phyloP scores from a whole-genome alignment of 345 rosid genomes.

The Noccaea caerulescens region DNA sequence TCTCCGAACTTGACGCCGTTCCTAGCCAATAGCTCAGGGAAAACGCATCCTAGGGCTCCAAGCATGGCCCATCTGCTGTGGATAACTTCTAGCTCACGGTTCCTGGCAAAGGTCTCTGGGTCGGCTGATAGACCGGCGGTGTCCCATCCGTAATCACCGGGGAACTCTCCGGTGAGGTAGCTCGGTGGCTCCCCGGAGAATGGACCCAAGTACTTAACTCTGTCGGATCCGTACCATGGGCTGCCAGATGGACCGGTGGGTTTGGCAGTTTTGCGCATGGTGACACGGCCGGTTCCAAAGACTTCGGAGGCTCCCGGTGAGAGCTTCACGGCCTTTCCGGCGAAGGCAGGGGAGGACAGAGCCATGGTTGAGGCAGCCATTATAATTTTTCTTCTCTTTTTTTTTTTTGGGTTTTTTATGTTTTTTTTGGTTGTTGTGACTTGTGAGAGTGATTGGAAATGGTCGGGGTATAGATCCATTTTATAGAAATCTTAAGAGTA shows the following conservation, averaged over 20 bases:
- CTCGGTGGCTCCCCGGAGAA: slow-evolving; percentile 78
- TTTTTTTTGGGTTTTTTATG: neutral
- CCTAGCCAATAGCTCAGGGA: slow-evolving; percentile 61
- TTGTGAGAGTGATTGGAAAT: slow-evolving; percentile 46
- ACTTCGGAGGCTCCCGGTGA: slow-evolving; percentile 37
- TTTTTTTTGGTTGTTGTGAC: slow-evolving; percentile 23
- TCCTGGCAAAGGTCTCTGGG: slow-evolving; percentile 88
- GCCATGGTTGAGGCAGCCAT: slow-evolving; percentile 50
- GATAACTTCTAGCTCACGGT: slow-evolving; percentile 88
- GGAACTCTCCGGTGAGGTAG: slow-evolving; percentile 84
- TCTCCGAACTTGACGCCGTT: slow-evolving; percentile 48
- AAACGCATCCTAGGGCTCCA: slow-evolving; percentile 77
- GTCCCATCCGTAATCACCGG: slow-evolving; percentile 53
- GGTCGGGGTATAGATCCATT: slow-evolving; percentile 21
- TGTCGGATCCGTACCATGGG: slow-evolving; percentile 72
- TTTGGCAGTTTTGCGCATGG: slow-evolving; percentile 47
- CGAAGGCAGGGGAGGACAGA: slow-evolving; percentile 46
- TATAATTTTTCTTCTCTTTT: neutral
- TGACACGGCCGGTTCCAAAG: slow-evolving; percentile 45
- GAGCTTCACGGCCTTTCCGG: slow-evolving; percentile 47
- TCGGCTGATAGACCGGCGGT: slow-evolving; percentile 85
- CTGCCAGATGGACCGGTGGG: slow-evolving; percentile 52
- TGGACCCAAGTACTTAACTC: slow-evolving; percentile 85
- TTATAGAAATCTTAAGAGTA: slow-evolving; percentile 29
- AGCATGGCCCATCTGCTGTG: slow-evolving; percentile 86